Evolutionary conservation across 306 rosid genomes (phyloP), one percentile per base, ranked within the genome.

Genomic region (Pachyrhizus erosus): DNA sequence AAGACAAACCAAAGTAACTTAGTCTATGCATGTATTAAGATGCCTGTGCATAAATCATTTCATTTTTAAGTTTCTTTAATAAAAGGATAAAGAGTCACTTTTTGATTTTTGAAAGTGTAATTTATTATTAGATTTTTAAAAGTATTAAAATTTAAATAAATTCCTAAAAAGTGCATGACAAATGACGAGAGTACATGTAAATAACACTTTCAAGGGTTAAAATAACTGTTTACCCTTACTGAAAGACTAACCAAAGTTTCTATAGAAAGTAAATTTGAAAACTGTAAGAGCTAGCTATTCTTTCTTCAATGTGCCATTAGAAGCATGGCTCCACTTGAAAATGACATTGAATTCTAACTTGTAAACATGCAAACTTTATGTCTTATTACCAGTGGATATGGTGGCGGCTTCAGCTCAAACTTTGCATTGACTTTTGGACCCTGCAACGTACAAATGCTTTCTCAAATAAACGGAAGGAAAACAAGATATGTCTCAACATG

Each of bases 331-430:
- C 62, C 52, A 46, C 20, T 51, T 34, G 21, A 65, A 23, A 75
- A 66, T 20, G 3, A 49, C 5, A 5, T 31, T 54, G 46, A 34
- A 85, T 12, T 42, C 26, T 57, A 66, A 39, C 72, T 26, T 18
- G 15, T 61, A 24, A 79, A 33, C 15, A 34, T 24, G 43, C 27
- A 80, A 75, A 75, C 40, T 85, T 7, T 2, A 64, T 12, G 70
- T 33, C 14, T 29, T 27, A 31, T 64, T 88, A 92, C 98, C 91
- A 94, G 84, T 61, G 93, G 87, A 88, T 91, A 94, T 20, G 98
- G 95, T 51, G 97, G 98, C 51, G 94, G 97, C 88, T 88, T 88
- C 65, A 92, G 85, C 77, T 94, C 97, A 76, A 94, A 85, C 71
- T 80, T 84, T 24, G 95, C 91, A 78, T 82, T 80, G 61, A 89